These are phyloP conservation scores for Steccherinum ochraceum DNA, from an alignment of 768 basidiomycete genomes.

Conservation along the genomic window DNA sequence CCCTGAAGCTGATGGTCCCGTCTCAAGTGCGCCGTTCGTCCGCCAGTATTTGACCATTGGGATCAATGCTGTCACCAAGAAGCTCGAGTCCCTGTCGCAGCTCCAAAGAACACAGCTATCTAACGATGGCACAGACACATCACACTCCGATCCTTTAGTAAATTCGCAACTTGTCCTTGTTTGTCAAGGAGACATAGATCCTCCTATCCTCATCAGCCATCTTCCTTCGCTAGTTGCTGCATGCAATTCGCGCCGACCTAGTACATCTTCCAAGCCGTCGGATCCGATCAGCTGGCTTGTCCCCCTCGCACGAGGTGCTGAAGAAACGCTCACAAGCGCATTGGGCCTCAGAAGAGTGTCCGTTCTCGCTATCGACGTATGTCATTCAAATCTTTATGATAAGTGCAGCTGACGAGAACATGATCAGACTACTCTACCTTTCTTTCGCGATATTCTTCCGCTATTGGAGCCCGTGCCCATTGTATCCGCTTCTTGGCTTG, in stretches of 20 bases:
- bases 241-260: constrained; percentile 45
- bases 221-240: constrained; percentile 73
- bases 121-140: neutral
- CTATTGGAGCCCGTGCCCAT: constrained; percentile 46
- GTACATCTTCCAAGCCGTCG: constrained; percentile 1
- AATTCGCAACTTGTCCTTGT: constrained; percentile 45
- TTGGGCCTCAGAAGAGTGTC: constrained; percentile 65
- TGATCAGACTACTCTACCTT: constrained; percentile 16
- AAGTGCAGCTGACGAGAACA: too few species aligned
- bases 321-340: constrained; percentile 48
- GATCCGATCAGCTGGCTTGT: constrained; percentile 44
- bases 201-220: constrained; percentile 65
- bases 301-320: constrained; percentile 62
- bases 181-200: constrained; percentile 72
- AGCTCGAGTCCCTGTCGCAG: constrained; percentile 53
- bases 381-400: too few species aligned
- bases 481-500: constrained; percentile 62
- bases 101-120: constrained; percentile 6
- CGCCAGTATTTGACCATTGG: constrained; percentile 51
- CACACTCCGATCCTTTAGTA: neutral
- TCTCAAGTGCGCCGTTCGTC: constrained; percentile 28
- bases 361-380: constrained; percentile 61
- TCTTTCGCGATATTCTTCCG: constrained; percentile 23
- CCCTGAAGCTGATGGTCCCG: neutral
- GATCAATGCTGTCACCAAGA: constrained; percentile 77